phyloP scores from a whole-genome alignment of 208 protist species.

The Leptomonas pyrrhocoris region DNA sequence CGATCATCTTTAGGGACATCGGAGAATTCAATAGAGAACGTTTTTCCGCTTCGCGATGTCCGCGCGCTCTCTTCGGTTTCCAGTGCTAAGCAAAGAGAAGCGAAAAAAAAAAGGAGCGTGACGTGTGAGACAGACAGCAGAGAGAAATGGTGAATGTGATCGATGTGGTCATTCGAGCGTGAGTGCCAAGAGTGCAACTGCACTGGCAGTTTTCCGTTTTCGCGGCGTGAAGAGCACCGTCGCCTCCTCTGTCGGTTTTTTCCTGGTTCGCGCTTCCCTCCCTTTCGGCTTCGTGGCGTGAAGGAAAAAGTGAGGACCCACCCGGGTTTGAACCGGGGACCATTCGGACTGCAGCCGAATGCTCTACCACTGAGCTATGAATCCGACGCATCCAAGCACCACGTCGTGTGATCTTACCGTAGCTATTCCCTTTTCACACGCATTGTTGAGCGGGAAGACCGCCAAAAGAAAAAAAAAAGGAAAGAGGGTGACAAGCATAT shows the following conservation, averaged over 20 bases:
- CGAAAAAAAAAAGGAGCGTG: too few species aligned
- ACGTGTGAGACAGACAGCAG: too few species aligned
- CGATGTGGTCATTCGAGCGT: too few species aligned
- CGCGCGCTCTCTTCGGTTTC: not conserved
- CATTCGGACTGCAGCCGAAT: conserved; percentile 95
- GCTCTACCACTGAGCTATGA: conserved; percentile 87
- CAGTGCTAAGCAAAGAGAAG: too few species aligned
- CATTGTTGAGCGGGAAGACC: not conserved
- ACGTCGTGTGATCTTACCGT: not conserved
- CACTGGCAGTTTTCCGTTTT: too few species aligned
- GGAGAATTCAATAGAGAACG: not conserved
- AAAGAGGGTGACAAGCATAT: too few species aligned
- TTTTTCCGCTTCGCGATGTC: too few species aligned
- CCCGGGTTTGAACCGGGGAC: conserved; percentile 95
- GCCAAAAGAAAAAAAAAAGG: conserved; percentile 7
- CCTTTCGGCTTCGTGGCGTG: too few species aligned
- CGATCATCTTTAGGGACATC: not conserved
- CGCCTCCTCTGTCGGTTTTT: not conserved
- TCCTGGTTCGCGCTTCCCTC: not conserved
- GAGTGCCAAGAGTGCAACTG: too few species aligned
- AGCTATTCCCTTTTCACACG: not conserved
- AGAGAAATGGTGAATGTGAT: too few species aligned
- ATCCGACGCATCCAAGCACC: conserved; percentile 5
- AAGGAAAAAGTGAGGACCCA: conserved; percentile 86
- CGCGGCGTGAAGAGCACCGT: too few species aligned